Percentiles rank a stretch among this genome's conserved stretches.
phyloP scores from a whole-genome alignment of 2,329 filamentous ascomycete species.

The Biscogniauxia mediterranea region DNA sequence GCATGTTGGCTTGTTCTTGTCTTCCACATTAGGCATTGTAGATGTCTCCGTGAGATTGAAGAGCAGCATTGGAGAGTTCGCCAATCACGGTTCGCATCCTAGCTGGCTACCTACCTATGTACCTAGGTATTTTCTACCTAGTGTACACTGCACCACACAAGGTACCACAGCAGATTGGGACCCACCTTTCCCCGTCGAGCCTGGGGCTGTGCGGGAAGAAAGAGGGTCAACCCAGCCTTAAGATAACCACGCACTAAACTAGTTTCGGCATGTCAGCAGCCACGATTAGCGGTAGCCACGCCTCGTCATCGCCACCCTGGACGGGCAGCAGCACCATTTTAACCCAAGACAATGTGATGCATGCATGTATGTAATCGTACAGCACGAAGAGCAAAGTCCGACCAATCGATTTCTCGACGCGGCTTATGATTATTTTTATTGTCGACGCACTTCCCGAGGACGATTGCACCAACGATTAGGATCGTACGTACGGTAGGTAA shows the following conservation, averaged over 20 bases:
- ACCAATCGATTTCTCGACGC: not conserved
- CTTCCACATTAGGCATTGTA: no score
- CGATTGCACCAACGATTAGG: not conserved
- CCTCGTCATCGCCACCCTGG: constrained; percentile 25
- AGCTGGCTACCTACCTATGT: no score
- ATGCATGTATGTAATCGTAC: not conserved
- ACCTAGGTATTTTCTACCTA: no score
- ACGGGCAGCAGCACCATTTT: constrained; percentile 2
- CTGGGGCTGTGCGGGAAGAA: not conserved
- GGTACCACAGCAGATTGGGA: not conserved
- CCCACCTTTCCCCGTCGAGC: not conserved
- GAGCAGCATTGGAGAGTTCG: no score
- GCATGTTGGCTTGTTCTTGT: no score
- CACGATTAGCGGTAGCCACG: constrained; percentile 21
- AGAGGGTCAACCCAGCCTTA: not conserved
- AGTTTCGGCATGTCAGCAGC: constrained; percentile 11
- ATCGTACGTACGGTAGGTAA: not conserved
- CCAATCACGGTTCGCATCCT: no score
- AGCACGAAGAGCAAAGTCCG: not conserved
- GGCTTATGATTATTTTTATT: not conserved
- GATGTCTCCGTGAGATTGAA: no score
- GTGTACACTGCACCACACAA: no score
- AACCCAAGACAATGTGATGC: not conserved
- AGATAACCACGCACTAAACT: not conserved
- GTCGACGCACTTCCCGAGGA: not conserved